These are phyloP conservation scores for Neonothopanus nambi DNA, from an alignment of 1,284 basidiomycete species.

Conservation along the genomic window DNA sequence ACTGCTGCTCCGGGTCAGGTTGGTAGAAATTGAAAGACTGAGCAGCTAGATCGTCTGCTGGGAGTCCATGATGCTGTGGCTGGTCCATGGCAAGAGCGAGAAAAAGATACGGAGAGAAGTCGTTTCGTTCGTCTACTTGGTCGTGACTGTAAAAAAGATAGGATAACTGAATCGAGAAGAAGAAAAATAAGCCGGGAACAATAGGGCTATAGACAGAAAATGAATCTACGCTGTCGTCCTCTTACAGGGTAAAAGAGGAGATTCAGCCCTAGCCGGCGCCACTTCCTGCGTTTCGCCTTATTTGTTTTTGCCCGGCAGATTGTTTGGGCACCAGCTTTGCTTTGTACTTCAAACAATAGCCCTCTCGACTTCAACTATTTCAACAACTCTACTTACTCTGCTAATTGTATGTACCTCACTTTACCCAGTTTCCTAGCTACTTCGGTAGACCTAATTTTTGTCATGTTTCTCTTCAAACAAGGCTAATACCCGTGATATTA, in stretches of 20 bases:
- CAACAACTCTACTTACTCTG: neutral
- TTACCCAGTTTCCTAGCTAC: neutral
- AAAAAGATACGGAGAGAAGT: slow-evolving; percentile 12
- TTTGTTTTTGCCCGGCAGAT: slow-evolving; percentile 2
- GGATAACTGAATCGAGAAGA: slow-evolving; percentile 23
- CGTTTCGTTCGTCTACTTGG: slow-evolving; percentile 12
- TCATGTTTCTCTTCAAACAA: no score
- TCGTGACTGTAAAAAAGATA: slow-evolving; percentile 22
- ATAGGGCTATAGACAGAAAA: slow-evolving; percentile 8
- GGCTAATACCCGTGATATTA: no score
- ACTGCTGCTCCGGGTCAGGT: slow-evolving; percentile 39
- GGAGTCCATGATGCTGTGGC: slow-evolving; percentile 24
- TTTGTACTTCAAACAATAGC: neutral
- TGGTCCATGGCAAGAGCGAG: slow-evolving; percentile 32
- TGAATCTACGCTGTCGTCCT: neutral
- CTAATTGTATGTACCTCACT: neutral
- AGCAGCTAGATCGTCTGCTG: slow-evolving; percentile 13
- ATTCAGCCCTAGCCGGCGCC: slow-evolving; percentile 13
- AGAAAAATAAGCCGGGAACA: slow-evolving; percentile 22
- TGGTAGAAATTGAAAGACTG: slow-evolving; percentile 34
- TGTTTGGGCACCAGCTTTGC: neutral
- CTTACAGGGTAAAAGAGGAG: slow-evolving; percentile 24
- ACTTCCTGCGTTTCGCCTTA: slow-evolving; percentile 2
- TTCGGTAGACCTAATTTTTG: neutral
- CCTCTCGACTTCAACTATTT: neutral